These are phyloP conservation scores for Chaetomium sp. DNA, from an alignment of 2,329 filamentous ascomycete species.

Conservation along the genomic window DNA sequence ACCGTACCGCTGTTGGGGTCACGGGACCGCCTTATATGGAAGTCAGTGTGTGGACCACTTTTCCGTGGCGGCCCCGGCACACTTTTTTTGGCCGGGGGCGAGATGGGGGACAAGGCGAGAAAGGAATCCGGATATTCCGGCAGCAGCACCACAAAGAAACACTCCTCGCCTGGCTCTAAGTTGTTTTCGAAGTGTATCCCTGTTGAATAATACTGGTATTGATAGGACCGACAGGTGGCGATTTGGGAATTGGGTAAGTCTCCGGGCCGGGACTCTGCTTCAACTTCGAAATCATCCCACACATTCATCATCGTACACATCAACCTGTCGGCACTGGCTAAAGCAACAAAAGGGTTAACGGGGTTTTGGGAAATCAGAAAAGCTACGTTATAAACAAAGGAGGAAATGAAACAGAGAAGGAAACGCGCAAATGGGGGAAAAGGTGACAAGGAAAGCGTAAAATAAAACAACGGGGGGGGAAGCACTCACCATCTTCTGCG, in stretches of 20 bases:
- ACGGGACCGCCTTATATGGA: not conserved
- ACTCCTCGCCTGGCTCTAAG: not conserved
- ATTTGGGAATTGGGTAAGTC: not conserved
- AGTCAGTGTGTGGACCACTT: not conserved
- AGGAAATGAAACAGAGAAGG: too few species aligned
- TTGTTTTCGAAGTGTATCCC: not conserved
- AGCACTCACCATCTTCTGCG: constrained; percentile 1
- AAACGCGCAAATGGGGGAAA: too few species aligned
- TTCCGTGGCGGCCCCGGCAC: not conserved
- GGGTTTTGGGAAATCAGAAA: too few species aligned
- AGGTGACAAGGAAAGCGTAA: not conserved
- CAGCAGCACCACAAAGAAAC: not conserved
- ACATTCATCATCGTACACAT: not conserved
- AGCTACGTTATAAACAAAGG: too few species aligned
- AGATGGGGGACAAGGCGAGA: not conserved
- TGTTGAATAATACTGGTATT: not conserved
- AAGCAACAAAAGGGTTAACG: not conserved
- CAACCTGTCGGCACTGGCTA: not conserved
- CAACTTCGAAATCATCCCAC: not conserved
- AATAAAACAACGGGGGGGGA: not conserved
- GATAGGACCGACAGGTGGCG: not conserved
- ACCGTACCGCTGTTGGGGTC: not conserved
- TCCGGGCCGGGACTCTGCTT: not conserved
- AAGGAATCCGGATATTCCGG: constrained; percentile 1
- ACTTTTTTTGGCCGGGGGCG: too few species aligned